Base-by-base conservation (phyloP, 2,329 filamentous ascomycete species). In the Peltaster fructicola region DNA sequence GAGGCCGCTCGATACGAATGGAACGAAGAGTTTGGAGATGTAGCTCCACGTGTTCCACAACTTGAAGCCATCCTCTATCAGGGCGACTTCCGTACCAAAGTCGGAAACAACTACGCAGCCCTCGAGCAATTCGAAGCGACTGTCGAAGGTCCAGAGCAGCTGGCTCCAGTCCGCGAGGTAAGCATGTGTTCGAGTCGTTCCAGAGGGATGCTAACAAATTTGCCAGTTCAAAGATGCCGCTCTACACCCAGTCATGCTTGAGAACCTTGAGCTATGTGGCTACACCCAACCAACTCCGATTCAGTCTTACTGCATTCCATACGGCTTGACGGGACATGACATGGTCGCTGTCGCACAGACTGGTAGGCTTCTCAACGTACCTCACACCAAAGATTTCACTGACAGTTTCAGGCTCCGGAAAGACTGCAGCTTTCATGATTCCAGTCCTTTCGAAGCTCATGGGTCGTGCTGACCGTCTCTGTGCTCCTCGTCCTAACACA, bases 321-420 rank as follows among this genome's bases (percentile, higher is more conserved):
- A 84, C 0, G 72, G 95, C 20, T 53, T 78, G 12, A 57, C 65
- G 24, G 77, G 77, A 2, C 60, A 77, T 37, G 88, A 98, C 50
- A 59, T 95, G 15, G 79, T 95, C 36, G 84, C 74, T 3, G 70
- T 88, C 41, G 82, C 88, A 6, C 85, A 95, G 53, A 98, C 88
- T 23, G 85, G 85, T 90, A 58, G 50, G 66, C 54, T 20, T 7
- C 12, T 25, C 14, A 10, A 11, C 2, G 12, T 25, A 15, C 18
- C 33, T 16, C 36, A n/a, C 6, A 18, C 11, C 10, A 25, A 11
- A 18, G 15, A 13, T 8, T 9, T 26, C 33, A 17, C 33, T 27
- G 30, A 11, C 8, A 14, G 15, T 23, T 12, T 23, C 25, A 93
- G 85, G 88, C 11, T 95, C 85, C 14, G 88, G 88, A 25, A 98